These are phyloP conservation scores for Phlyctochytrium arcticum DNA, from an alignment of 192 early-diverging fungal genomes.

Conservation along the genomic window DNA sequence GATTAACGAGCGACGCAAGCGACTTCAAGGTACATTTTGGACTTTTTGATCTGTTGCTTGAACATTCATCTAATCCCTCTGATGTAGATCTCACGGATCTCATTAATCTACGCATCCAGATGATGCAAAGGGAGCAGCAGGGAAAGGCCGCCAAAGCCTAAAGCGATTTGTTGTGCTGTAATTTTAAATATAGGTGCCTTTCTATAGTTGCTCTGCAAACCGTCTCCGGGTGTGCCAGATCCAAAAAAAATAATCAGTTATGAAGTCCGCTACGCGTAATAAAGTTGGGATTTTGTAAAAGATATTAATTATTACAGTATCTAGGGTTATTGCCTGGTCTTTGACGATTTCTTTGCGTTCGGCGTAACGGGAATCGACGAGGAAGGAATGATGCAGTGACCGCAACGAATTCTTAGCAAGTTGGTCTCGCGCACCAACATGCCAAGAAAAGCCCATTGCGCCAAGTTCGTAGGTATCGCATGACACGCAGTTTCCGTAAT, in stretches of 20 bases:
- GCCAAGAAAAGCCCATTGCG: neutral
- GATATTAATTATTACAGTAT: too few species aligned
- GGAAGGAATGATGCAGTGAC: neutral
- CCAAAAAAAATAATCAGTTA: too few species aligned
- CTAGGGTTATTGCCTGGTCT: too few species aligned
- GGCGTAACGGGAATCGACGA: neutral
- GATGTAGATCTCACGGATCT: constrained; percentile 7
- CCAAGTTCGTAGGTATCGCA: neutral
- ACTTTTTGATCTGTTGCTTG: neutral
- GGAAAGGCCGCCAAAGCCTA: constrained; percentile 7
- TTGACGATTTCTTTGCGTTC: neutral
- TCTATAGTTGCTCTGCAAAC: too few species aligned
- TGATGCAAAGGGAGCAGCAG: constrained; percentile 9
- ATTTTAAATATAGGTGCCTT: too few species aligned
- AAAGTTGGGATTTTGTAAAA: too few species aligned
- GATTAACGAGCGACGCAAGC: constrained; percentile 69
- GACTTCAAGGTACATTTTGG: constrained; percentile 26
- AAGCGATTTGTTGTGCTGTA: too few species aligned
- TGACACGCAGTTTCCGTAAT: neutral
- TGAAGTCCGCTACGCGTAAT: too few species aligned
- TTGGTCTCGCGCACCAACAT: neutral
- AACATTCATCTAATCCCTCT: neutral
- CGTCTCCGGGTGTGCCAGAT: too few species aligned
- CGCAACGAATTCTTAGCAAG: neutral
- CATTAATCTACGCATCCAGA: constrained; percentile 9